Evolutionary conservation across 371 early-diverging fungal genomes (phyloP).

Genomic region (Mortierella sp.): DNA sequence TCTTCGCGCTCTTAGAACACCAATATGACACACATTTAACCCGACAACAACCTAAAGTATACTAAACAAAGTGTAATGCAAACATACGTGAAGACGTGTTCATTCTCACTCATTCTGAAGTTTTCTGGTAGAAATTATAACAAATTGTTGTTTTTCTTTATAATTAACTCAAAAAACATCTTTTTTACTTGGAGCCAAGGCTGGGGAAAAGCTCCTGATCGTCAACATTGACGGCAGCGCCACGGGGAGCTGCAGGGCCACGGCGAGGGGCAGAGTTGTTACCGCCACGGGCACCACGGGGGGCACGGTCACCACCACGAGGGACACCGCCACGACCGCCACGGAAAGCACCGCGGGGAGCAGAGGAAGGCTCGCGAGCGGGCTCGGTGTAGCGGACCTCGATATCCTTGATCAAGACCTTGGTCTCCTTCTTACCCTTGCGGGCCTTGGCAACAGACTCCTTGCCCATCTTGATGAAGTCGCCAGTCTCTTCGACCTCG

Average conservation of each 20-base stretch:
- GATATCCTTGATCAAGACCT: conserved; percentile 73
- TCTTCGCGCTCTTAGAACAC: not conserved
- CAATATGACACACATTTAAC: not conserved
- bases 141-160: conserved; percentile 11
- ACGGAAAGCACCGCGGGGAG: conserved; percentile 50
- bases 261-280: not conserved
- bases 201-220: conserved; percentile 84
- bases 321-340: conserved; percentile 55
- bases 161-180: not conserved
- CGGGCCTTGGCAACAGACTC: conserved; percentile 54
- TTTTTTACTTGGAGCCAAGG: conserved; percentile 70
- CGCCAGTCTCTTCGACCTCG: conserved; percentile 73
- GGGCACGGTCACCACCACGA: conserved; percentile 49
- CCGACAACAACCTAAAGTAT: not conserved
- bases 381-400: conserved; percentile 67
- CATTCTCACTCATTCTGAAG: not conserved
- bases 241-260: conserved; percentile 31
- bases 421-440: conserved; percentile 68
- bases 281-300: conserved; percentile 38
- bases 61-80: not conserved
- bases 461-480: conserved; percentile 73
- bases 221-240: conserved; percentile 72
- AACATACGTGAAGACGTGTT: not conserved
- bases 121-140: conserved; percentile 1
- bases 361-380: conserved; percentile 52